A percentile compares a stretch with the other conserved stretches of the same genome.
Evolutionary conservation across 306 rosid genomes (phyloP).

Genomic region (Prunus dulcis): DNA sequence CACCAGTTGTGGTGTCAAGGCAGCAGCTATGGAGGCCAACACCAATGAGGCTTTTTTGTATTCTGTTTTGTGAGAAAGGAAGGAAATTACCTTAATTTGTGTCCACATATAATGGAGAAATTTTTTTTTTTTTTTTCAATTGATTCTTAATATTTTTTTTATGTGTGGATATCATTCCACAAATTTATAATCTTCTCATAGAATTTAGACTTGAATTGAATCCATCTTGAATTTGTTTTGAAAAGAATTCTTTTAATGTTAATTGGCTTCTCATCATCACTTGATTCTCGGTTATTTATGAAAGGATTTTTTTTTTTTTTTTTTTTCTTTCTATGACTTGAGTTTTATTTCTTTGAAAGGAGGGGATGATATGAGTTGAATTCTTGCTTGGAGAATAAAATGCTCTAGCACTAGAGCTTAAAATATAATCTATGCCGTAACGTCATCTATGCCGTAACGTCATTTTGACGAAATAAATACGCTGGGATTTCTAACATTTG

Average conservation of each 20-base stretch:
- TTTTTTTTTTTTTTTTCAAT: not conserved
- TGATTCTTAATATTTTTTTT: not conserved
- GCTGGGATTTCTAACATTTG: no score
- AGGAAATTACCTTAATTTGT: not conserved
- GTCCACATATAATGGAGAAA: not conserved
- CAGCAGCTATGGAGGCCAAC: constrained; percentile 16
- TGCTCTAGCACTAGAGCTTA: not conserved
- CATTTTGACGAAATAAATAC: no score
- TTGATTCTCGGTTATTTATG: no score
- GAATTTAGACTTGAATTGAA: no score
- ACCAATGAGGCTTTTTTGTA: constrained; percentile 22
- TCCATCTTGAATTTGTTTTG: no score
- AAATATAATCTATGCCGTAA: not conserved
- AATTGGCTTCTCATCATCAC: not conserved
- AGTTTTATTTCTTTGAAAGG: not conserved
- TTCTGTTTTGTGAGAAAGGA: constrained; percentile 10
- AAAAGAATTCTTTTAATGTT: not conserved
- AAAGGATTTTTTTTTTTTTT: no score
- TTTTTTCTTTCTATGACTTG: no score
- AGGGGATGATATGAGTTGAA: not conserved
- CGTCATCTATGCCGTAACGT: no score
- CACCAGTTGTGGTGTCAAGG: constrained; percentile 4
- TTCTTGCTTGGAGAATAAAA: not conserved
- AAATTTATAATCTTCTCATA: no score
- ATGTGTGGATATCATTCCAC: no score